Evolutionary conservation across 306 rosid genomes (phyloP).

Genomic region (Cucurbita argyrosperma): DNA sequence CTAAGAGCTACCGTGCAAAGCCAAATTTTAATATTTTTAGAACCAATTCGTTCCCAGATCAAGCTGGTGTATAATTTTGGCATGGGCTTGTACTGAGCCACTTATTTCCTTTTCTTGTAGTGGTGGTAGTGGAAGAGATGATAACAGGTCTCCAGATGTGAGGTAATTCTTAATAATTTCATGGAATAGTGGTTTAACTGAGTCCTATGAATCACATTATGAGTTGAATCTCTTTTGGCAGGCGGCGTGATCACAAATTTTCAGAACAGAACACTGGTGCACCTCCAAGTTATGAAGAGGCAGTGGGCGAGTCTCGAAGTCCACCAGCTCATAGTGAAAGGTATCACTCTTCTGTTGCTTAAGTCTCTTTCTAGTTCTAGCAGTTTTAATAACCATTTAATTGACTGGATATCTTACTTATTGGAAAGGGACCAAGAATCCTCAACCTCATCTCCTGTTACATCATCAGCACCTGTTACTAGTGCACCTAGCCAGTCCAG

Average conservation of each 20-base stretch:
- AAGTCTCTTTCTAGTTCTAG: neutral
- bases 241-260: constrained; percentile 54
- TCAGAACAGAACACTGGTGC: constrained; percentile 64
- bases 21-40: neutral
- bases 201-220: neutral
- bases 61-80: neutral
- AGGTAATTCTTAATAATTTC: constrained; percentile 28
- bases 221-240: constrained; percentile 11
- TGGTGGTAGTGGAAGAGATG: constrained; percentile 60
- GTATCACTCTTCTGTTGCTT: constrained; percentile 19
- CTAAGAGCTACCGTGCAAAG: neutral
- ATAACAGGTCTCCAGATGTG: constrained; percentile 66
- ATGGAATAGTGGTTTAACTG: neutral
- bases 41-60: neutral
- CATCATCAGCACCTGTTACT: neutral
- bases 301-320: constrained; percentile 64
- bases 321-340: constrained; percentile 55
- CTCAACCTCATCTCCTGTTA: constrained; percentile 9
- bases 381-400: neutral
- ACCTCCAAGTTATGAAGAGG: constrained; percentile 94
- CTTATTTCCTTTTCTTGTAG: constrained; percentile 13
- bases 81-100: neutral
- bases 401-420: neutral
- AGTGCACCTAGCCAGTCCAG: constrained; percentile 19
- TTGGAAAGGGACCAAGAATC: constrained; percentile 53